Conservation (phyloP, 2,329 filamentous ascomycete genomes). For the Ophiostoma quercus region DNA sequence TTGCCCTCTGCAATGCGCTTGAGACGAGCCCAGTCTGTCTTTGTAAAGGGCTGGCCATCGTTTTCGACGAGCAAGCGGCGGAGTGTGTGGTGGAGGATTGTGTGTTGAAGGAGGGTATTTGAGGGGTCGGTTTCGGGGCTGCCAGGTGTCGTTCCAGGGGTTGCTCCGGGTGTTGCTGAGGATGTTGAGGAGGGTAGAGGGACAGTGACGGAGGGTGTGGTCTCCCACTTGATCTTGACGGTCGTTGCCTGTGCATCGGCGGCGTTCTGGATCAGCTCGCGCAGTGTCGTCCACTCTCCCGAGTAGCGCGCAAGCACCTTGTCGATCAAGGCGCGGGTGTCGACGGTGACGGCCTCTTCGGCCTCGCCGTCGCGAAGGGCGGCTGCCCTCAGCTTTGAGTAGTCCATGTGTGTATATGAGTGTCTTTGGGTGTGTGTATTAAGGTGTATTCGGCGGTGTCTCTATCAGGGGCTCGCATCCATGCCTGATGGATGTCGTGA, state of each 20-base stretch:
- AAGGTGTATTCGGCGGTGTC: neutral
- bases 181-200: constrained; percentile 55
- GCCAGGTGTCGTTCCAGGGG: neutral
- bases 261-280: constrained; percentile 97
- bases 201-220: constrained; percentile 72
- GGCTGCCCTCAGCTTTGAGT: constrained; percentile 73
- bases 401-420: constrained; percentile 55
- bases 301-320: constrained; percentile 96
- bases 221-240: constrained; percentile 89
- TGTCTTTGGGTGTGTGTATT: neutral
- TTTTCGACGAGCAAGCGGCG: constrained; percentile 87
- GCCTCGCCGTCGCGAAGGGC: constrained; percentile 81
- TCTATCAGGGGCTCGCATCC: neutral
- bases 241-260: constrained; percentile 89
- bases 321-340: constrained; percentile 93
- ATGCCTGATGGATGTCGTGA: neutral
- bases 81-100: constrained; percentile 77
- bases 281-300: constrained; percentile 83
- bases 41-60: constrained; percentile 79
- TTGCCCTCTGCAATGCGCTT: constrained; percentile 99
- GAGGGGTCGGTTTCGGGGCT: constrained; percentile 40
- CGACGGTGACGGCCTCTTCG: constrained; percentile 96
- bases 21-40: constrained; percentile 86
- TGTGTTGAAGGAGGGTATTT: constrained; percentile 73
- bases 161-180: neutral